Conservation (phyloP, 192 early-diverging fungal genomes). For the Coemansia sp. region DNA sequence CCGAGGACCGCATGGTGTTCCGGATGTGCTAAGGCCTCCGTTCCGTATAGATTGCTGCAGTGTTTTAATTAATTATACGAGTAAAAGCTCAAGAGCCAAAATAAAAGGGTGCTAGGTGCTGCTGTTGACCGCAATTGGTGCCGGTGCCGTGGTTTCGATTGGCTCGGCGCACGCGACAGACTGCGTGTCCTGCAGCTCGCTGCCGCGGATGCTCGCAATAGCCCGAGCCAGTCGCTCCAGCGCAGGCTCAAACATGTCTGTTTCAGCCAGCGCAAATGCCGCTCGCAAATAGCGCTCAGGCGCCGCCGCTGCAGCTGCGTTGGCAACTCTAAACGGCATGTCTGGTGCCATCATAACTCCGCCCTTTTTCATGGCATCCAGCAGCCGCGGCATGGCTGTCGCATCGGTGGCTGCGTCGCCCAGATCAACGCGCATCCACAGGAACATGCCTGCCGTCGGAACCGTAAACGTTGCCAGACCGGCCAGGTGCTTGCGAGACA, state of each 20-base stretch:
- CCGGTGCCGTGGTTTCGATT: not conserved
- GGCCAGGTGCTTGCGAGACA: constrained; percentile 62
- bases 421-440: constrained; percentile 72
- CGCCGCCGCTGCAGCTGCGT: not conserved
- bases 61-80: not conserved
- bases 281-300: constrained; percentile 38
- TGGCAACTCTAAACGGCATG: constrained; percentile 36
- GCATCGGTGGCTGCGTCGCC: constrained; percentile 24
- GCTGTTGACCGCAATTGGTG: constrained; percentile 5
- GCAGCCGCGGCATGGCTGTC: constrained; percentile 32
- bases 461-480: constrained; percentile 61
- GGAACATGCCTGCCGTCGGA: constrained; percentile 82
- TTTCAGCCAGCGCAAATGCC: constrained; percentile 45
- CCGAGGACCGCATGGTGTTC: constrained; percentile 61
- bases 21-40: constrained; percentile 61
- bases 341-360: constrained; percentile 54
- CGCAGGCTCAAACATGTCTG: constrained; percentile 51
- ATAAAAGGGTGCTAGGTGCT: constrained; percentile 4
- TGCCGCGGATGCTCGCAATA: constrained; percentile 14
- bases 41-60: not conserved
- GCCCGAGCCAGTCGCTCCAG: constrained; percentile 44
- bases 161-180: not conserved
- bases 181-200: not conserved
- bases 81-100: not conserved
- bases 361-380: constrained; percentile 45